Base-by-base conservation (phyloP, 140 eudicot species). In the Senecio squalidus region DNA sequence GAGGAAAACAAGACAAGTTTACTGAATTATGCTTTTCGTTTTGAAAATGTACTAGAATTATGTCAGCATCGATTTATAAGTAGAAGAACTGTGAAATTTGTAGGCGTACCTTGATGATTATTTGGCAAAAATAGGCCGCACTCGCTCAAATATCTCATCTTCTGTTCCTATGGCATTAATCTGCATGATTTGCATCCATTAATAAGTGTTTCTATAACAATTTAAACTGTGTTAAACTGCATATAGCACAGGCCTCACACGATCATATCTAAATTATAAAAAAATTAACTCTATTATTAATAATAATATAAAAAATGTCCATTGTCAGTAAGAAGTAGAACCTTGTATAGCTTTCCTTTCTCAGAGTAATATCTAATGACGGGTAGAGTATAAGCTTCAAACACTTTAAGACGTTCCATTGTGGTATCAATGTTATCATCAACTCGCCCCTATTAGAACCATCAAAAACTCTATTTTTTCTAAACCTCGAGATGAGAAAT, bases 341-440 rank as follows among this genome's bases (percentile, higher is more conserved):
- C 98, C 96, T 74, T 91, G 77, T 75, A 68, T 67, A 91, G 98
- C 66, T 80, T 81, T 64, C 94, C 94, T 73, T 75, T 86, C 56
- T 79, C 63, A 45, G 85, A 38, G 70, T 91, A 91, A 79, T 86
- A 75, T 62, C 80, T 79, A 60, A 91, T 74, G 15, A 91, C 98
- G 21, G 98, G 98, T 69, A 86, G 86, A 61, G 72, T 86, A 52
- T 80, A 68, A 54, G 82, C 83, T 47, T 70, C 75, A 67, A 91
- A 91, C 40, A 81, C 88, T 64, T 78, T 77, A 50, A 91, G 86
- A 64, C 98, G 95, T 79, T 80, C 84, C 84, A 74, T 91, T 53
- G 91, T 78, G 11, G 96, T 91, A 20, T 83, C 84, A 15, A 73
- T 71, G 70, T 91, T 91, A 77, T 91, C 96, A 81, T 91, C 98